Base-by-base conservation (phyloP, 495 filamentous ascomycete species). In the Penicillium lagena region DNA sequence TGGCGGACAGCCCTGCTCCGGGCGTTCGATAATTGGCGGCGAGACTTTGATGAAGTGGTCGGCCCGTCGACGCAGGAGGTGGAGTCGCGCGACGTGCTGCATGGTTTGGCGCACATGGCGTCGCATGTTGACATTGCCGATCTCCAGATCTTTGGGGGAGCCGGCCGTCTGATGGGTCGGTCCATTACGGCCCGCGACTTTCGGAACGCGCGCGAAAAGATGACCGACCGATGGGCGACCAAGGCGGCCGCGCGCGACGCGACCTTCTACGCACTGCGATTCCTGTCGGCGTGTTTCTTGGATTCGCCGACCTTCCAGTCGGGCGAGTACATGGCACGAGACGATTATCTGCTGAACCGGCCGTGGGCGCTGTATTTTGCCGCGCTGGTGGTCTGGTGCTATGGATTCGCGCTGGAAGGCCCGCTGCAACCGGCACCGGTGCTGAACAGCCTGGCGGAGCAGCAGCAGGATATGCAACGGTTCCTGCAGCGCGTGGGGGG, bases 291-390 rank as follows among this genome's bases (percentile, higher is more conserved):
- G 15, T 90, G 95, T 12, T 71, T 96, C 42, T 62, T 90, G 4
- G 77, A 80, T 0, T 70, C 22, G 22, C 22, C 78, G 9, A 66
- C 62, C 35, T 54, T 62, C 27, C 66, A 52, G 51, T 58, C 46
- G 13, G 62, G 63, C 15, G 58, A 65, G 35, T 97, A 96, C 61
- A 84, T 80, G 10, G 90, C 93, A 0, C 80, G 87, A 12, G 87
- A 96, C 56, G 93, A 98, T 56, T 86, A 86, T 42, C 75, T 97
- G 8, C 75, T 96, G 39, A 95, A 97, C 54, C 78, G 93, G 27
- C 89, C 93, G 2, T 98, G 93, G 93, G 89, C 97, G n/a, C 73
- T 98, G 39, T 98, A 96, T 59, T 94, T 94, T 46, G 88, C 93
- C 1, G 80, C 84, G 2, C 72, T 97, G 35, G 90, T 95, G 27